phyloP scores from a whole-genome alignment of 805 yeast species.

The Monosporozyma yasuniensis region DNA sequence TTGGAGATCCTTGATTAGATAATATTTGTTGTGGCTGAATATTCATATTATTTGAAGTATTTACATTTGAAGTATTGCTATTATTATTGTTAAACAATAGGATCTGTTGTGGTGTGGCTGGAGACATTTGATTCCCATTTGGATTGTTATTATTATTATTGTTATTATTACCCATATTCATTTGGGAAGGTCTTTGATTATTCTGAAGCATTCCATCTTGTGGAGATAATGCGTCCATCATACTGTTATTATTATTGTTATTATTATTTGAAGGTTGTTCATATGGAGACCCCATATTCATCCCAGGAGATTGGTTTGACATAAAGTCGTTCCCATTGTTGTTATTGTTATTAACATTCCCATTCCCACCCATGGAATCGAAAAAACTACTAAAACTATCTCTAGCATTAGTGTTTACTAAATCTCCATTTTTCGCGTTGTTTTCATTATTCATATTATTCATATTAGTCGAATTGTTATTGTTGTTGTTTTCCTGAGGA shows the following conservation, averaged over 20 bases:
- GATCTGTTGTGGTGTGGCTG: constrained; percentile 24
- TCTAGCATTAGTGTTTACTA: neutral
- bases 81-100: constrained; percentile 8
- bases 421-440: constrained; percentile 1
- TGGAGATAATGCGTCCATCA: constrained; percentile 18
- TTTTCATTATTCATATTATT: neutral
- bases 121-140: constrained; percentile 4
- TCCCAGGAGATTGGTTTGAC: neutral
- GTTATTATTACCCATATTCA: constrained; percentile 9
- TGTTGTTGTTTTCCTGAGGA: neutral
- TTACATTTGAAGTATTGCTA: constrained; percentile 1
- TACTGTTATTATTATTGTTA: neutral
- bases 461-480: constrained; percentile 1
- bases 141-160: neutral
- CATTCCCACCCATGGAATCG: neutral
- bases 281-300: neutral
- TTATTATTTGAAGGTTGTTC: neutral
- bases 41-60: neutral
- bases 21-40: constrained; percentile 2
- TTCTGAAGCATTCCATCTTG: constrained; percentile 22
- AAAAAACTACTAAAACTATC: neutral
- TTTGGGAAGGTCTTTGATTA: constrained; percentile 22
- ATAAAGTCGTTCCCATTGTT: neutral
- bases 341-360: neutral
- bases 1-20: constrained; percentile 5